Evolutionary conservation across 306 rosid genomes (phyloP).

Genomic region (Citrullus mucosospermus): DNA sequence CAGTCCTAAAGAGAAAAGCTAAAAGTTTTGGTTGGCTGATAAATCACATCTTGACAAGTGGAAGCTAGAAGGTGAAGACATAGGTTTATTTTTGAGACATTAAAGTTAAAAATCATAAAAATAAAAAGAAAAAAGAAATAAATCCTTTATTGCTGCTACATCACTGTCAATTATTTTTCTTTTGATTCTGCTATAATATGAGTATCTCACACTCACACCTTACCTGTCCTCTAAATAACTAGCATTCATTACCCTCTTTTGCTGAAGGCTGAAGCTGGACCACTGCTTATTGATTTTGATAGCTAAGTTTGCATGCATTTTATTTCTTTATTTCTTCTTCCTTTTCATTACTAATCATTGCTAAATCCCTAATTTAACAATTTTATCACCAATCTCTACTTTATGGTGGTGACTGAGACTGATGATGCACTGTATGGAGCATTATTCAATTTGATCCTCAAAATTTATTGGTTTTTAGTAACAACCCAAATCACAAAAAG

Average conservation of each 20-base stretch:
- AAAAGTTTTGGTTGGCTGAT: not conserved
- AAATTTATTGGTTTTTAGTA: not conserved
- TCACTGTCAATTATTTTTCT: slow-evolving; percentile 1
- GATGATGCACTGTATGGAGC: not conserved
- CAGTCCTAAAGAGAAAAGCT: not conserved
- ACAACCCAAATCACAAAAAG: not conserved
- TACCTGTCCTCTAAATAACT: not conserved
- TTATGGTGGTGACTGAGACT: not conserved
- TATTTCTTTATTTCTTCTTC: not conserved
- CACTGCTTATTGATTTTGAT: not conserved
- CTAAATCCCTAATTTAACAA: not conserved
- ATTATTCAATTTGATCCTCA: not conserved
- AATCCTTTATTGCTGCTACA: not conserved
- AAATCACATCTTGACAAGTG: not conserved
- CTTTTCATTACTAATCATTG: not conserved
- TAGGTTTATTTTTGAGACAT: not conserved
- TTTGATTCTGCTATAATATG: not conserved
- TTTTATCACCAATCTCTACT: not conserved
- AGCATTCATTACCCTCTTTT: slow-evolving; percentile 7
- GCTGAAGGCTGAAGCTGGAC: slow-evolving; percentile 4
- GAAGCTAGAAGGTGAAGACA: not conserved
- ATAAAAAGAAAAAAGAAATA: not conserved
- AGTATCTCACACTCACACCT: not conserved
- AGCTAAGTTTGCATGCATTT: not conserved
- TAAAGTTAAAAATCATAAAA: not conserved